phyloP scores from a whole-genome alignment of 1,284 basidiomycete species.

The Trichosporon coremiiforme region DNA sequence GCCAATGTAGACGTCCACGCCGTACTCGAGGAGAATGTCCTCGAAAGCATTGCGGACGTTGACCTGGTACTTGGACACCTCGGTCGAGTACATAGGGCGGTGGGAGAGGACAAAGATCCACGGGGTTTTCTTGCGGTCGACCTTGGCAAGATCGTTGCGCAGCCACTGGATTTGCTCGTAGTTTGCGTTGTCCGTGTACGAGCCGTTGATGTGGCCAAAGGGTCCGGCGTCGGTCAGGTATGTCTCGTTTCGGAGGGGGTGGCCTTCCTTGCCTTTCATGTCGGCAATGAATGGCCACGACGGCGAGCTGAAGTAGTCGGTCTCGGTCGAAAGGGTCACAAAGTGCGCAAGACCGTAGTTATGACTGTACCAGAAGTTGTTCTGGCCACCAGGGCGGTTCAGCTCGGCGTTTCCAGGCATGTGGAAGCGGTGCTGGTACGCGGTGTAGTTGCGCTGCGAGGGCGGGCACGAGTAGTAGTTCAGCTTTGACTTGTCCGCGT shows the following conservation, averaged over 20 bases:
- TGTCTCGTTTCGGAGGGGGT: constrained; percentile 22
- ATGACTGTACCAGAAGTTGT: constrained; percentile 46
- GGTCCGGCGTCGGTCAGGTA: constrained; percentile 27
- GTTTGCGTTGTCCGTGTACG: constrained; percentile 31
- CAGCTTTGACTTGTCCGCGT: constrained; percentile 26
- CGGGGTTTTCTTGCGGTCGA: constrained; percentile 53
- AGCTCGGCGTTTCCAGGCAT: constrained; percentile 40
- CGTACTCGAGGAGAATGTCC: constrained; percentile 49
- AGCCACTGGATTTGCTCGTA: constrained; percentile 42
- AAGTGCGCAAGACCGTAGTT: constrained; percentile 39
- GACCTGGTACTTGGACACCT: constrained; percentile 37
- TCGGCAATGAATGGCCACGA: constrained; percentile 38
- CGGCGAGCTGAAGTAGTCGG: constrained; percentile 36
- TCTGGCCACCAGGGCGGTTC: constrained; percentile 23
- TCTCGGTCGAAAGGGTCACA: constrained; percentile 37
- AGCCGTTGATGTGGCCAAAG: constrained; percentile 31
- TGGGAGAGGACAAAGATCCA: constrained; percentile 53
- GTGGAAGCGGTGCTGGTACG: constrained; percentile 42
- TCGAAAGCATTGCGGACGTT: constrained; percentile 52
- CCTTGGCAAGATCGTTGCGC: constrained; percentile 43
- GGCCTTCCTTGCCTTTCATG: constrained; percentile 31
- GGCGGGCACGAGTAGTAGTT: constrained; percentile 38
- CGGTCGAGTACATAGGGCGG: constrained; percentile 42
- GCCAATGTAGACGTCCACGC: constrained; percentile 48
- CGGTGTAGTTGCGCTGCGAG: constrained; percentile 38